A percentile compares a stretch with the other conserved stretches of the same genome.
Conservation (phyloP, 495 filamentous ascomycete genomes). For the Podospora comata region DNA sequence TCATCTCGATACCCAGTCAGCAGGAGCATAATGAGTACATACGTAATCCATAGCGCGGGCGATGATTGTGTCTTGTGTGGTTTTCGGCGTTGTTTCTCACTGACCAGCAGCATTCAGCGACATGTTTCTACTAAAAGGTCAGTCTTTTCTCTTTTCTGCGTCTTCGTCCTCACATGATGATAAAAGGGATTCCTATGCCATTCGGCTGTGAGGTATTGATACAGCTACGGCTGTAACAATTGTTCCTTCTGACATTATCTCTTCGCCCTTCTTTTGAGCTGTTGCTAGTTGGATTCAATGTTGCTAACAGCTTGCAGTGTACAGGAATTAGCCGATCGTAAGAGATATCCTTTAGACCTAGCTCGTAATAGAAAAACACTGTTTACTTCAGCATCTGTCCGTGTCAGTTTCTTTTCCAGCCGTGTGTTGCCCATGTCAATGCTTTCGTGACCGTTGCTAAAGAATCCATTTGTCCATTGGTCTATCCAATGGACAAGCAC, state of each 20-base stretch:
- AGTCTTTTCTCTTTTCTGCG: neutral
- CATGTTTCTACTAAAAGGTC: constrained; percentile 9
- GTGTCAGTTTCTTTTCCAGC: neutral
- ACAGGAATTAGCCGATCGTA: neutral
- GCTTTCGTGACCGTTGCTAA: neutral
- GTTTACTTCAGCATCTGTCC: neutral
- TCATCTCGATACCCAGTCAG: constrained; percentile 5
- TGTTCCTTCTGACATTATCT: constrained; percentile 11
- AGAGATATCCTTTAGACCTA: neutral
- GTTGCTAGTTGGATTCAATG: neutral
- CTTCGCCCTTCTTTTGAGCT: no score
- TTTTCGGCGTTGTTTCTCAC: neutral
- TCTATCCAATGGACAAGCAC: neutral
- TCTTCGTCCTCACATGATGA: constrained; percentile 3
- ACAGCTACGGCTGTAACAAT: constrained; percentile 13
- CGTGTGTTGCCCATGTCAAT: neutral
- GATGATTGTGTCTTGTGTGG: neutral
- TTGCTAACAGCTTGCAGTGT: neutral
- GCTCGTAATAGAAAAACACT: neutral
- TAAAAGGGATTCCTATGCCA: constrained; percentile 12
- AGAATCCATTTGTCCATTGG: neutral
- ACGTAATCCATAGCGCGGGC: neutral
- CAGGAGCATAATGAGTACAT: neutral
- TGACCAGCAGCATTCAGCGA: neutral
- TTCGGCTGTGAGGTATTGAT: constrained; percentile 9